These are phyloP conservation scores for Solanum pennellii DNA, from an alignment of 257 asterid species.

Conservation along the genomic window DNA sequence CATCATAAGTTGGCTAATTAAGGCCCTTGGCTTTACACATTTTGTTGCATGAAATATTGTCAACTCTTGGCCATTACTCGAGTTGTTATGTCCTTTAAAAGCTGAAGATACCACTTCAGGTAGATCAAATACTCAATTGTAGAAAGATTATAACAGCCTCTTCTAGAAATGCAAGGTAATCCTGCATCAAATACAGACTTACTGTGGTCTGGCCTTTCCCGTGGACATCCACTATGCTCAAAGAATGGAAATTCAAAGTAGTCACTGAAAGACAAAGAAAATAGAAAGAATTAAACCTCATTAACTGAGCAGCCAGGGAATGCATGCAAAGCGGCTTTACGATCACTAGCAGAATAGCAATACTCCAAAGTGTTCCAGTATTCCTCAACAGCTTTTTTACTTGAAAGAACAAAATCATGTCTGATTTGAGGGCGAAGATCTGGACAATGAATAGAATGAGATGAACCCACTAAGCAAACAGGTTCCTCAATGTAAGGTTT, in stretches of 20 bases:
- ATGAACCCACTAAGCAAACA: slow-evolving; percentile 27
- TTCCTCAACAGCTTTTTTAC: slow-evolving; percentile 66
- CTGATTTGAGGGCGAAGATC: slow-evolving; percentile 94
- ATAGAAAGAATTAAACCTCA: slow-evolving; percentile 43
- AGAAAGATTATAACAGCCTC: background rate
- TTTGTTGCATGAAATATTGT: background rate
- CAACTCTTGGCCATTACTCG: background rate
- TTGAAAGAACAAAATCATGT: slow-evolving; percentile 88
- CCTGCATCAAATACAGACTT: background rate
- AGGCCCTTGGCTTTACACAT: background rate
- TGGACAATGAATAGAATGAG: slow-evolving; percentile 34
- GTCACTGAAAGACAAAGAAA: background rate
- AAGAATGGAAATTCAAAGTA: background rate
- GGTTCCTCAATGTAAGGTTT: slow-evolving; percentile 97
- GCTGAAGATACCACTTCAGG: background rate
- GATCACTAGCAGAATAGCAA: slow-evolving; percentile 65
- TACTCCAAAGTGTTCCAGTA: slow-evolving; percentile 94
- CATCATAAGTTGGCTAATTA: background rate
- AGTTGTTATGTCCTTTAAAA: background rate
- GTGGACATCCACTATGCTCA: background rate
- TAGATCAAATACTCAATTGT: background rate
- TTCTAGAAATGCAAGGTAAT: background rate
- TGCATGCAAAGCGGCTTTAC: slow-evolving; percentile 80
- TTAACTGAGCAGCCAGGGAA: slow-evolving; percentile 89
- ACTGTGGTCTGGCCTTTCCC: background rate